Percentiles rank a stretch among this genome's conserved stretches.
These are phyloP conservation scores for Malassezia japonica DNA, from an alignment of 1,284 basidiomycete genomes.

Conservation along the genomic window DNA sequence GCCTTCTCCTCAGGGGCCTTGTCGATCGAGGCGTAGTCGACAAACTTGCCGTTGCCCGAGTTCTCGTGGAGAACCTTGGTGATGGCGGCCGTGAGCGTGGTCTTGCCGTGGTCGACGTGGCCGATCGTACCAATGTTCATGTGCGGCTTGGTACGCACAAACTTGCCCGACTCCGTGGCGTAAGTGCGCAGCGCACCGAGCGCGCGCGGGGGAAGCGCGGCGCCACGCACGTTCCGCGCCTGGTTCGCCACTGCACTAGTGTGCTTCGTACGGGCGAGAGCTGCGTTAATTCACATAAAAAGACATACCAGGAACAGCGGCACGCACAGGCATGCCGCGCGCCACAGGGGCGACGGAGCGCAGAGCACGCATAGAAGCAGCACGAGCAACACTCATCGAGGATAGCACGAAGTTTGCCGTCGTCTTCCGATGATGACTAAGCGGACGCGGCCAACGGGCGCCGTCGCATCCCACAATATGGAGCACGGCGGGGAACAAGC, in stretches of 20 bases:
- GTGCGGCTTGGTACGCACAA: slow-evolving; percentile 77
- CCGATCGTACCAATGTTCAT: slow-evolving; percentile 60
- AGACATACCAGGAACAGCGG: slow-evolving; percentile 3
- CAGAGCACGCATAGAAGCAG: slow-evolving; percentile 8
- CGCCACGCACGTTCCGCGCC: no score
- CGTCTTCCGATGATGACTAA: slow-evolving; percentile 12
- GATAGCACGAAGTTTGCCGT: neutral
- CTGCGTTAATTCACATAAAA: neutral
- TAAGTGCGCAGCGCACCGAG: slow-evolving; percentile 46
- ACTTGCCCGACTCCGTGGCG: slow-evolving; percentile 62
- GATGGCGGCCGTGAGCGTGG: slow-evolving; percentile 94
- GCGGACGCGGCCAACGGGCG: slow-evolving; percentile 4
- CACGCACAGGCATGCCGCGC: neutral
- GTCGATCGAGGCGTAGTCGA: slow-evolving; percentile 96
- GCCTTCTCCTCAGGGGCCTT: slow-evolving; percentile 99
- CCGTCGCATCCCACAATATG: no score
- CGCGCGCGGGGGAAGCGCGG: neutral
- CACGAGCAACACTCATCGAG: slow-evolving; percentile 16
- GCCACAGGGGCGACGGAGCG: slow-evolving; percentile 6
- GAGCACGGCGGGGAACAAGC: no score
- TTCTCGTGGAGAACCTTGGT: slow-evolving; percentile 78
- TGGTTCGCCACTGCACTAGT: slow-evolving; percentile 1
- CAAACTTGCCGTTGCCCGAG: slow-evolving; percentile 77
- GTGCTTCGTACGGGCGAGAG: slow-evolving; percentile 7
- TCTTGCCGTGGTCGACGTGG: slow-evolving; percentile 56